Percentiles rank a stretch among this genome's conserved stretches.
These are phyloP conservation scores for Coelastrella sp. DNA, from an alignment of 139 green algal species.

Conservation along the genomic window DNA sequence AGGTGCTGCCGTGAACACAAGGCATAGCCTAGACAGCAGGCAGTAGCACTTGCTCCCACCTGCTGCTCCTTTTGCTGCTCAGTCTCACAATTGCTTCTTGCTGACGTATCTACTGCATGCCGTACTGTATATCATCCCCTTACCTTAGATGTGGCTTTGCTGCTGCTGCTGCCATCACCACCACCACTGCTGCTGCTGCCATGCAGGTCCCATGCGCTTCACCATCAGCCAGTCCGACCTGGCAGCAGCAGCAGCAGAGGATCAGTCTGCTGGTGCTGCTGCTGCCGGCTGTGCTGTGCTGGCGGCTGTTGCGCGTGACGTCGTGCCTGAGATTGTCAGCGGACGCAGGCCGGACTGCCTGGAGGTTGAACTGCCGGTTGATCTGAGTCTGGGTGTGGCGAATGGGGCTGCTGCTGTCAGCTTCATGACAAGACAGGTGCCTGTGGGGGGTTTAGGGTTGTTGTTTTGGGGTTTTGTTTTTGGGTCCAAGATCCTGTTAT, in stretches of 20 bases:
- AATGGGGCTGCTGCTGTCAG: conserved; percentile 77
- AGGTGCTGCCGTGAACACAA: no score
- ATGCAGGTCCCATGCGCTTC: conserved; percentile 8
- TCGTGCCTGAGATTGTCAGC: not conserved
- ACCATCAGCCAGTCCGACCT: not conserved
- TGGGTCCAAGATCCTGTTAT: no score
- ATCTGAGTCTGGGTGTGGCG: conserved; percentile 79
- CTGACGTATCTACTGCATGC: no score
- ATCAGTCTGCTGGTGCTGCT: conserved; percentile 25
- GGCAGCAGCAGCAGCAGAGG: conserved; percentile 14
- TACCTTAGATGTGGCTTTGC: no score
- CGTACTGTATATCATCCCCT: no score
- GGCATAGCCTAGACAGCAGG: no score
- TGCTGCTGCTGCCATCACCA: not conserved
- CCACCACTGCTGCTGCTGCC: not conserved
- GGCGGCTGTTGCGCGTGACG: not conserved
- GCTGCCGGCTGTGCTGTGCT: not conserved
- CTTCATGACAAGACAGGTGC: conserved; percentile 58
- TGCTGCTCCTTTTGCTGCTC: no score
- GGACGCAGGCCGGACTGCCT: not conserved
- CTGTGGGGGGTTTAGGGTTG: not conserved
- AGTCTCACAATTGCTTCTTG: no score
- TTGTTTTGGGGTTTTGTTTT: no score
- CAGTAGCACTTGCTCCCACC: no score
- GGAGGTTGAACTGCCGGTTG: conserved; percentile 51